phyloP scores from a whole-genome alignment of 305 asterid species.

The Solanum hybrid region DNA sequence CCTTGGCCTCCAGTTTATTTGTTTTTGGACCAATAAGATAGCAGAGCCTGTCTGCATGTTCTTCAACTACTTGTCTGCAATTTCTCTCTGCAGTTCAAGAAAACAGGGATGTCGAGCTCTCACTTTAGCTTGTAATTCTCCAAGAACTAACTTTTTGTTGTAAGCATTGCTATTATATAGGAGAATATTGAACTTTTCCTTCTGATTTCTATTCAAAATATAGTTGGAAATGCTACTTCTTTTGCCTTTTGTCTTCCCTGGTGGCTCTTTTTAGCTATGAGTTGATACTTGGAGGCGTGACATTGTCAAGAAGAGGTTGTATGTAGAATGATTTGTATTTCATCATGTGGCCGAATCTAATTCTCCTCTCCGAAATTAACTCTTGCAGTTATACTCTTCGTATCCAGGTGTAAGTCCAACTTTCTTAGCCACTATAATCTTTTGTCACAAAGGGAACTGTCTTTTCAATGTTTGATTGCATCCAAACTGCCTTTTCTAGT shows the following conservation, averaged over 20 bases:
- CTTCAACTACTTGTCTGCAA: not conserved
- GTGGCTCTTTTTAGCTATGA: not conserved
- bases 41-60: not conserved
- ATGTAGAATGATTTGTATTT: not conserved
- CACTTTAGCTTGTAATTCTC: not conserved
- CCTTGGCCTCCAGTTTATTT: not conserved
- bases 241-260: not conserved
- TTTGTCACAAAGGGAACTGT: not conserved
- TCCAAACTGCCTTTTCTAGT: not conserved
- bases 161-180: not conserved
- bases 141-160: not conserved
- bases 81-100: not conserved
- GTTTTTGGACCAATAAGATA: not conserved
- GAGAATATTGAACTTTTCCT: not conserved
- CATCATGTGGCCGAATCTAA: not conserved
- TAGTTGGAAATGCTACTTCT: not conserved
- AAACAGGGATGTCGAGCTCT: not conserved
- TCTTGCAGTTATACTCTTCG: not conserved
- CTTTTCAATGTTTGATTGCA: not conserved
- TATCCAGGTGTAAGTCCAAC: not conserved
- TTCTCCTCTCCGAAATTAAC: not conserved
- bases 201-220: not conserved
- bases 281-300: not conserved
- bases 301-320: not conserved
- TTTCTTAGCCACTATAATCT: not conserved